These are phyloP conservation scores for Candolleomyces aberdarensis DNA, from an alignment of 768 basidiomycete genomes.

Conservation along the genomic window DNA sequence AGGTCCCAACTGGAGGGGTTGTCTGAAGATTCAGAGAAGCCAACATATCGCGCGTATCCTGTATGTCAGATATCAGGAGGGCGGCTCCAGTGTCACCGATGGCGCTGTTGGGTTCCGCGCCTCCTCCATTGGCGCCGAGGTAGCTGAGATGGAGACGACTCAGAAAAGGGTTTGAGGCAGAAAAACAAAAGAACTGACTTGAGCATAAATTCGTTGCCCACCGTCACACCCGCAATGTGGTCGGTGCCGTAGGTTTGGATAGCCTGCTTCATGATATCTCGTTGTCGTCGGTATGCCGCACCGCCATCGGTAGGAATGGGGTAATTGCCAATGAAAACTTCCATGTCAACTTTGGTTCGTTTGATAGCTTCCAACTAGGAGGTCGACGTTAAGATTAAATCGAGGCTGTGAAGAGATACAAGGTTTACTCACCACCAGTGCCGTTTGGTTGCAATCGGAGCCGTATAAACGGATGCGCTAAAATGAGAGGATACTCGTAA, in stretches of 20 bases:
- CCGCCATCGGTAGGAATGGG: conserved; percentile 57
- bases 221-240: conserved; percentile 77
- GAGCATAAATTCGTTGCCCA: conserved; percentile 90
- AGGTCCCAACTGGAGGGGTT: conserved; percentile 66
- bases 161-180: background rate
- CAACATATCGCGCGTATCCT: conserved; percentile 60
- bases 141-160: conserved; percentile 40
- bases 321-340: conserved; percentile 76
- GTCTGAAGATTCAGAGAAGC: conserved; percentile 51
- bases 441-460: conserved; percentile 81
- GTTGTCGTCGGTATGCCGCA: conserved; percentile 73
- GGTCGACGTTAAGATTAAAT: background rate
- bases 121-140: conserved; percentile 45
- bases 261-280: conserved; percentile 59
- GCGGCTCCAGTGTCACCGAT: conserved; percentile 61
- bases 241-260: conserved; percentile 75
- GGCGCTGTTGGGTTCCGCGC: conserved; percentile 48
- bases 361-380: conserved; percentile 80
- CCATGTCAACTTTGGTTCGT: conserved; percentile 85
- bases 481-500: too few relatives aligned
- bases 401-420: background rate
- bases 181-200: conserved; percentile 43
- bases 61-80: conserved; percentile 63
- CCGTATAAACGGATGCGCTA: conserved; percentile 81
- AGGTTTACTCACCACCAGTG: conserved; percentile 54